These are phyloP conservation scores for Phytophthora vignae DNA, from an alignment of 352 stramenopile genomes.

Conservation along the genomic window DNA sequence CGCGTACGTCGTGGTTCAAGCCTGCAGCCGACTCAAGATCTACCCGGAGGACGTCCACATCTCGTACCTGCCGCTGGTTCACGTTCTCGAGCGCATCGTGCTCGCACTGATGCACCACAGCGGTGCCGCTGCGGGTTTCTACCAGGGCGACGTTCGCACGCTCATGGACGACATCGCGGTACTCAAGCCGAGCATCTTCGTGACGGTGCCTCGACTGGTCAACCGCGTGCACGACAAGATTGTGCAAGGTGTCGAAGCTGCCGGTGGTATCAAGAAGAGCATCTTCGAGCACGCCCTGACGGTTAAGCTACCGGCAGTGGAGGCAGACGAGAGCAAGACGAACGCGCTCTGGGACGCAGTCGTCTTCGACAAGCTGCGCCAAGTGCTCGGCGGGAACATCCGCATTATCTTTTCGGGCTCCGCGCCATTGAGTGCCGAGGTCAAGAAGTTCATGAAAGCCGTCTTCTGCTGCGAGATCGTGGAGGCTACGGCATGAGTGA, in stretches of 20 bases:
- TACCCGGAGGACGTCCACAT: conserved; percentile 86
- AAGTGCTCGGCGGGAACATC: conserved; percentile 86
- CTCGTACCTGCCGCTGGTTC: conserved; percentile 95
- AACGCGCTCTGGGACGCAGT: conserved; percentile 91
- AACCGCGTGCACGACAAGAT: conserved; percentile 98
- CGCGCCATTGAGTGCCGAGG: conserved; percentile 88
- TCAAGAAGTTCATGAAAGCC: conserved; percentile 94
- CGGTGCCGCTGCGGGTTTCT: conserved; percentile 75
- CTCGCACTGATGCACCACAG: conserved; percentile 80
- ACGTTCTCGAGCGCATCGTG: conserved; percentile 96
- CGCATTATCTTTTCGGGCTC: conserved; percentile 93
- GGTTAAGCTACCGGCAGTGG: conserved; percentile 49
- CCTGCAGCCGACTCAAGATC: conserved; percentile 33
- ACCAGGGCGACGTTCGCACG: conserved; percentile 84
- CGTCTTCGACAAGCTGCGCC: conserved; percentile 94
- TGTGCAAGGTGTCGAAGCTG: conserved; percentile 51
- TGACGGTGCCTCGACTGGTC: conserved; percentile 93
- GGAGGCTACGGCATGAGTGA: conserved; percentile 96
- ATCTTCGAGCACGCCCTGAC: conserved; percentile 57
- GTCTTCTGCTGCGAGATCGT: conserved; percentile 90
- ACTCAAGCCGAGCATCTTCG: conserved; percentile 92
- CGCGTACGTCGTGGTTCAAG: conserved; percentile 21
- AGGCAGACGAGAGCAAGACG: conserved; percentile 35
- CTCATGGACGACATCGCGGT: conserved; percentile 93
- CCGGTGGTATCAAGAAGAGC: conserved; percentile 49